Evolutionary conservation across 495 filamentous ascomycete species (phyloP), one percentile per base, ranked within the genome.

Genomic region (Hypoxylon fragiforme): DNA sequence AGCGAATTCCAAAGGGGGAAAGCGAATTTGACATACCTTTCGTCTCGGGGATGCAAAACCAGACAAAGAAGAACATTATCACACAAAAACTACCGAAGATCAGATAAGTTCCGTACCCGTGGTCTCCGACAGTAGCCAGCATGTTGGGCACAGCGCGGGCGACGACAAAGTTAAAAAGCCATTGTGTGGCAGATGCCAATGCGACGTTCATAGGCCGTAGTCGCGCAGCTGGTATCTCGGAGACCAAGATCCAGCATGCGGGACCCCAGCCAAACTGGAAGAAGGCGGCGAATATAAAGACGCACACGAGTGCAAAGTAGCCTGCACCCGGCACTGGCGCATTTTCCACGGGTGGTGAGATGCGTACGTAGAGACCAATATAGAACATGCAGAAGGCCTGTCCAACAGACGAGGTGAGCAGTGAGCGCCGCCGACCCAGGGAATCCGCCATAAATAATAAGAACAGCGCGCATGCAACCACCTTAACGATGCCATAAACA

Each of bases 241-340:
- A 79, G 30, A 87, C 82, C 57, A 86, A 86, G 46, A 87, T 89
- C 88, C 87, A 90, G 68, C 86, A 89, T 19, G 85, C 83, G 0
- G 88, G 88, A 0, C 88, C 88, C 86, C 87, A 90, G 32, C 86
- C 85, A 64, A 89, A 88, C 47, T 88, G 86, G 76, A 88, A 89
- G 75, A 86, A 86, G 2, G 81, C 82, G 9, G 86, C 87, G 59
- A 89, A 89, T 36, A 89, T 69, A 67, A 86, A 90, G 48, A 90
- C 85, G 67, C 80, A 86, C 22, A 87, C 80, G 3, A 89, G 74
- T 0, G 85, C 85, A 44, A 88, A 71, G 63, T 88, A 88, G 3
- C 85, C 85, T 7, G 65, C 65, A 1, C 41, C 37, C 2, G 62
- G 62, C 5, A 77, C 72, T 0, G 50, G 30, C 8, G 63, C 52